Conservation (phyloP, 2,329 filamentous ascomycete genomes). For the Botrytis squamosa region DNA sequence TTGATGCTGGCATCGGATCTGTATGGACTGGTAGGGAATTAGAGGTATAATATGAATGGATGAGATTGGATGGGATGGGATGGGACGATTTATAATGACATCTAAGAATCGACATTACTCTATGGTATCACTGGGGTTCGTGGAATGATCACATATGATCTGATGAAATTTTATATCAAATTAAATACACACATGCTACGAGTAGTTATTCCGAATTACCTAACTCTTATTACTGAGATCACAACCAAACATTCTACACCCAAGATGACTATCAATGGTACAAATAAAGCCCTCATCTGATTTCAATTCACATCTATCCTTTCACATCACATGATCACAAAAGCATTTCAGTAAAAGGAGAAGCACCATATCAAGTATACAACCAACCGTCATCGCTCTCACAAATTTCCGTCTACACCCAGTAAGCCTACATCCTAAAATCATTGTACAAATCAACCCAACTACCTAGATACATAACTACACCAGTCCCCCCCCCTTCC, state of each 20-base stretch:
- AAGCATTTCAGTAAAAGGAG: not conserved
- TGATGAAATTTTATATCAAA: not conserved
- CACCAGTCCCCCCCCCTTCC: no score
- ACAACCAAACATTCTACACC: not conserved
- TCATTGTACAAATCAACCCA: no score
- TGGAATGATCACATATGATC: not conserved
- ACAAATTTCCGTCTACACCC: not conserved
- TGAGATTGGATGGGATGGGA: not conserved
- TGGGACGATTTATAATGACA: not conserved
- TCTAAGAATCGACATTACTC: not conserved
- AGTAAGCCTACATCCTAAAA: no score
- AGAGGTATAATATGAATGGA: not conserved
- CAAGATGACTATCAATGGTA: not conserved
- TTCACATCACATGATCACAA: not conserved
- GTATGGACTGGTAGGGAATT: not conserved
- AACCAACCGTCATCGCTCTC: not conserved
- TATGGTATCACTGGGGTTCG: not conserved
- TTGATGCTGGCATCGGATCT: conserved; percentile 29
- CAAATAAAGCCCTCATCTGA: not conserved
- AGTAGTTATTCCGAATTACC: not conserved
- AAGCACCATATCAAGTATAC: not conserved
- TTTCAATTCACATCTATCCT: not conserved
- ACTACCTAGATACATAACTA: no score
- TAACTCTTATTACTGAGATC: not conserved
- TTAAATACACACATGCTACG: not conserved